phyloP scores from a whole-genome alignment of 768 basidiomycete genomes.

The Phaeotremella skinneri region DNA sequence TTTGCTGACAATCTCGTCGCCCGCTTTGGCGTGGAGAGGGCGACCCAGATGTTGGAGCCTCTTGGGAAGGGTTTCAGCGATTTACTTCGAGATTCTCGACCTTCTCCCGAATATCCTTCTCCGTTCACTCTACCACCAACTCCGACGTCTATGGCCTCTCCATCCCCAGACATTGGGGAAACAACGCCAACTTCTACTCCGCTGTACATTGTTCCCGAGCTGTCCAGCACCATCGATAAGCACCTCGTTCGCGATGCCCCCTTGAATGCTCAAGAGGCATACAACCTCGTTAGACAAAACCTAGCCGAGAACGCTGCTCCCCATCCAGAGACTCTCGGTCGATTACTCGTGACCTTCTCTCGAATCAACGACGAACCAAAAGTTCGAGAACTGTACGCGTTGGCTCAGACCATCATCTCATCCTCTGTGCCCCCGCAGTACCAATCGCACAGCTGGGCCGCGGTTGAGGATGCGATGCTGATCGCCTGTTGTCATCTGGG shows the following conservation, averaged over 20 bases:
- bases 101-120: constrained; percentile 9
- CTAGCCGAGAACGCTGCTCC: constrained; percentile 22
- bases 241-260: constrained; percentile 29
- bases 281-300: constrained; percentile 55
- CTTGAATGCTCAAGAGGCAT: constrained; percentile 55
- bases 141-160: constrained; percentile 11
- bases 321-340: constrained; percentile 58
- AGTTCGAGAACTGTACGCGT: constrained; percentile 65
- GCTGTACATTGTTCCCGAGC: not conserved
- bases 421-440: constrained; percentile 54
- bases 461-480: constrained; percentile 85
- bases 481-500: constrained; percentile 79
- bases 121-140: constrained; percentile 9
- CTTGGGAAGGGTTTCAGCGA: constrained; percentile 3
- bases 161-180: not conserved
- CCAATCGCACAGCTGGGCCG: constrained; percentile 67
- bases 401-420: constrained; percentile 64
- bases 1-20: constrained; percentile 7
- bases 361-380: constrained; percentile 63
- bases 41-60: constrained; percentile 1
- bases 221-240: constrained; percentile 25
- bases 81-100: constrained; percentile 5
- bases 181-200: not conserved
- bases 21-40: constrained; percentile 11
- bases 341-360: constrained; percentile 68